These are phyloP conservation scores for Penicillium sp. DNA, from an alignment of 2,329 filamentous ascomycete genomes.

Conservation along the genomic window DNA sequence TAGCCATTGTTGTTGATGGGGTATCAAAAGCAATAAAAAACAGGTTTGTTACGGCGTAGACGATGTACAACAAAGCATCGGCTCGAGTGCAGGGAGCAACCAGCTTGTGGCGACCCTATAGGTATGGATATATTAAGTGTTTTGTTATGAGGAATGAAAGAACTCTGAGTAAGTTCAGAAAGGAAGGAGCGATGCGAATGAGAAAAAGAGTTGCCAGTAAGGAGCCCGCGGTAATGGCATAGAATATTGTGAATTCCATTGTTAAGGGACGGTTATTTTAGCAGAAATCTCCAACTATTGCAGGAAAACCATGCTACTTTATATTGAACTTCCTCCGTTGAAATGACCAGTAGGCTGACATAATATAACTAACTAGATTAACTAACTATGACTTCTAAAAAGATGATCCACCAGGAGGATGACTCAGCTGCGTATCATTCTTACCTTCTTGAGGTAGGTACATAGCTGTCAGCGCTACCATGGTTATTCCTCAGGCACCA, in stretches of 20 bases:
- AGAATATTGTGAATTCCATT: conserved; percentile 8
- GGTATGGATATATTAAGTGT: conserved; percentile 8
- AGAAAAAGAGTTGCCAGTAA: conserved; percentile 8
- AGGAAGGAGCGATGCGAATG: conserved; percentile 3
- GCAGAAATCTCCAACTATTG: too few relatives aligned
- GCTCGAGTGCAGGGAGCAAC: conserved; percentile 10
- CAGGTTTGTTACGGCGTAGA: conserved; percentile 6
- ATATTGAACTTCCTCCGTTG: too few relatives aligned
- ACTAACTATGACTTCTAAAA: too few relatives aligned
- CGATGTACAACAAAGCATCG: conserved; percentile 4
- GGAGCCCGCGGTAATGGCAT: conserved; percentile 4
- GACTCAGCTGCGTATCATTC: too few relatives aligned
- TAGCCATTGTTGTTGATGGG: conserved; percentile 3
- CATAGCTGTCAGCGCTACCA: too few relatives aligned
- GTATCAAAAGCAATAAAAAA: conserved; percentile 8
- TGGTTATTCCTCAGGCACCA: too few relatives aligned
- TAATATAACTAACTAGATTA: too few relatives aligned
- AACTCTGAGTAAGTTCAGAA: conserved; percentile 2
- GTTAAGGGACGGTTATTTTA: background rate
- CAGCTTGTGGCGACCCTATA: conserved; percentile 10
- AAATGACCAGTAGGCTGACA: too few relatives aligned
- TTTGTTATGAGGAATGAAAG: conserved; percentile 8
- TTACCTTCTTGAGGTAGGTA: too few relatives aligned
- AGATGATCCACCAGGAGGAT: too few relatives aligned
- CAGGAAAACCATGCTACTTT: too few relatives aligned